phyloP scores from a whole-genome alignment of 495 filamentous ascomycete species.

The Hapsidospora chrysogenum region DNA sequence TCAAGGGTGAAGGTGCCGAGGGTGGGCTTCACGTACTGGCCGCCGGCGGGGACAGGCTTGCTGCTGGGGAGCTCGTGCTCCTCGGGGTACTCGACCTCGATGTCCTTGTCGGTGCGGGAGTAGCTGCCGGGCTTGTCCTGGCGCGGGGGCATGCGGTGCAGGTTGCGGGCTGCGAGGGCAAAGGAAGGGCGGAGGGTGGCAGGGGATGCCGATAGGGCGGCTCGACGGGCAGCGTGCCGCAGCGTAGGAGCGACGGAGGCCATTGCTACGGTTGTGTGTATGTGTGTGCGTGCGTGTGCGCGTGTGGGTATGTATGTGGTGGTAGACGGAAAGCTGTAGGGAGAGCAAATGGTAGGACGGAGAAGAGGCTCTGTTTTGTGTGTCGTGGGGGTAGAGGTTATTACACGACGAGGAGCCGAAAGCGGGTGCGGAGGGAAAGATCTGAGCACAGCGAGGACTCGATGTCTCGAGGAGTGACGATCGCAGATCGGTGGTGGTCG shows the following conservation, averaged over 20 bases:
- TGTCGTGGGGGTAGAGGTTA: too few relatives aligned
- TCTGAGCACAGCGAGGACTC: too few relatives aligned
- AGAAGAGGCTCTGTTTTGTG: too few relatives aligned
- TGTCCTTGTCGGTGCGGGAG: background rate
- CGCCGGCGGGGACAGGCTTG: constrained; percentile 1
- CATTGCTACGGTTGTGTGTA: too few relatives aligned
- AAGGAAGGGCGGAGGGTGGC: background rate
- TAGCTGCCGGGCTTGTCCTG: constrained; percentile 2
- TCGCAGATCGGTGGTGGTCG: too few relatives aligned
- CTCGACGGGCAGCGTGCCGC: background rate
- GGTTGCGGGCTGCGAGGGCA: background rate
- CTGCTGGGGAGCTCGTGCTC: constrained; percentile 4
- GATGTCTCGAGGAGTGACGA: too few relatives aligned
- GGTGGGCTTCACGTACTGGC: constrained; percentile 22
- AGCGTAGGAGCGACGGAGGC: background rate
- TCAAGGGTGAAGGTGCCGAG: constrained; percentile 57
- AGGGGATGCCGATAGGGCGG: background rate
- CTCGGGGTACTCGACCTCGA: constrained; percentile 1
- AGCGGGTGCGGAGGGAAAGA: too few relatives aligned
- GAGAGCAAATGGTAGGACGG: too few relatives aligned
- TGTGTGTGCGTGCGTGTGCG: too few relatives aligned
- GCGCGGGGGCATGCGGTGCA: constrained; percentile 1
- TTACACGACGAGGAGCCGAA: too few relatives aligned
- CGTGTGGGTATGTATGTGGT: too few relatives aligned
- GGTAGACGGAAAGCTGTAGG: too few relatives aligned